A percentile compares a stretch with the other conserved stretches of the same genome.
phyloP scores from a whole-genome alignment of 495 filamentous ascomycete genomes.

The Xeromyces bisporus region DNA sequence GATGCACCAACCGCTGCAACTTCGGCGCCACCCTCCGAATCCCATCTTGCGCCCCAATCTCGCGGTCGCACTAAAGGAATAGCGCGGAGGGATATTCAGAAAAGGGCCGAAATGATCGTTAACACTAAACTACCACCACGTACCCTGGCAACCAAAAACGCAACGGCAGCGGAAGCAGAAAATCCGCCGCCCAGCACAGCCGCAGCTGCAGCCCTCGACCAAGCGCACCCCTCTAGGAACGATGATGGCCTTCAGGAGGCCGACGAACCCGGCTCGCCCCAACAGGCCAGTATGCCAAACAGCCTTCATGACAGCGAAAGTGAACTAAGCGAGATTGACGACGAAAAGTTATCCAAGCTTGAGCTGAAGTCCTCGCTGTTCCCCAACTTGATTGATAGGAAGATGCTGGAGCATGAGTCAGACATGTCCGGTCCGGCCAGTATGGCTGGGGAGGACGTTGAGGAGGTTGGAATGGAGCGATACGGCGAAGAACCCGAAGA shows the following conservation, averaged over 20 bases:
- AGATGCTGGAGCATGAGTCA: not conserved
- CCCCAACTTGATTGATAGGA: not conserved
- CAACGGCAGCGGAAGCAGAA: slow-evolving; percentile 12
- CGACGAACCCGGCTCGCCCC: slow-evolving; percentile 9
- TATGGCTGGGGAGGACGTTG: slow-evolving; percentile 43
- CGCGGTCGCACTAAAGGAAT: slow-evolving; percentile 42
- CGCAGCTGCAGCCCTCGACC: slow-evolving; percentile 4
- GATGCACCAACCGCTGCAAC: slow-evolving; percentile 21
- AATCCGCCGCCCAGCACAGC: slow-evolving; percentile 4
- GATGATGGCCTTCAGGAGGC: slow-evolving; percentile 2
- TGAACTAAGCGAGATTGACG: slow-evolving; percentile 55
- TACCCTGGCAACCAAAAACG: slow-evolving; percentile 11
- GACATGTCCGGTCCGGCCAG: slow-evolving; percentile 13
- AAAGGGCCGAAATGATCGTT: slow-evolving; percentile 42
- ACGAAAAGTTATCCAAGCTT: slow-evolving; percentile 29
- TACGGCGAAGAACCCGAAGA: slow-evolving; percentile 13
- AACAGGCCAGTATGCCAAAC: slow-evolving; percentile 31
- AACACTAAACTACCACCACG: slow-evolving; percentile 25
- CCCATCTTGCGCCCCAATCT: slow-evolving; percentile 17
- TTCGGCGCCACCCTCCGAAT: slow-evolving; percentile 19
- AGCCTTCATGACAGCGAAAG: slow-evolving; percentile 64
- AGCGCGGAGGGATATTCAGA: slow-evolving; percentile 44
- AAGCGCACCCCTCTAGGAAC: slow-evolving; percentile 7
- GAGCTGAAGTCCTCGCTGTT: not conserved
- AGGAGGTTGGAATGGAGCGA: slow-evolving; percentile 41